Conservation (phyloP, 257 asterid genomes). For the Fraxinus pennsylvanica region DNA sequence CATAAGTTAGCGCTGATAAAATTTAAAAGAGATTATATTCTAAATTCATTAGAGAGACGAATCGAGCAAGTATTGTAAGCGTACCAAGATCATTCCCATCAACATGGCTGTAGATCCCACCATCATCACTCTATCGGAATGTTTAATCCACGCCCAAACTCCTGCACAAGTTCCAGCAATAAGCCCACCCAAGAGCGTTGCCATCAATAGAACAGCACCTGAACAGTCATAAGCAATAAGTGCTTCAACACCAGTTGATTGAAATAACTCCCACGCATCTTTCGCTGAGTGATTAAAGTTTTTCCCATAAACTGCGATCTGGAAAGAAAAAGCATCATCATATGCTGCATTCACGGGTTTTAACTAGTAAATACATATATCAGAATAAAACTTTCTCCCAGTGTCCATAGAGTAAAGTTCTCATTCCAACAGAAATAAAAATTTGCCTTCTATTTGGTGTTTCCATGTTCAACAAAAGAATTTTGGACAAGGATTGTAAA, state of each 20-base stretch:
- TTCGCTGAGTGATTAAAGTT: conserved; percentile 91
- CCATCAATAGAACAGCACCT: conserved; percentile 93
- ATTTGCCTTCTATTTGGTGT: neutral
- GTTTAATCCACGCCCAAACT: conserved; percentile 70
- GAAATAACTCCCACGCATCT: conserved; percentile 99
- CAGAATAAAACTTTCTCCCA: neutral
- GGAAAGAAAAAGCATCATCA: conserved; percentile 16
- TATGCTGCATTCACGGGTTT: neutral
- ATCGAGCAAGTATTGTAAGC: conserved; percentile 1
- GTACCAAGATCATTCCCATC: conserved; percentile 97
- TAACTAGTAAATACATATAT: neutral
- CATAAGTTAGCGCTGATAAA: neutral
- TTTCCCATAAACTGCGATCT: conserved; percentile 96
- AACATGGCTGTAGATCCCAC: conserved; percentile 93
- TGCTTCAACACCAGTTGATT: conserved; percentile 94
- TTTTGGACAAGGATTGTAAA: too few relatives aligned
- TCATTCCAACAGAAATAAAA: neutral
- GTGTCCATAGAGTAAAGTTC: neutral
- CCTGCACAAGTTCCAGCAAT: conserved; percentile 84
- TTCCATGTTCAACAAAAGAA: neutral
- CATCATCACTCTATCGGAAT: conserved; percentile 77
- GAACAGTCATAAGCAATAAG: conserved; percentile 95
- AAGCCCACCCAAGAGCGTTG: conserved; percentile 85
- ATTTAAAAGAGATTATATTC: neutral
- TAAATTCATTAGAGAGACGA: neutral